phyloP scores from a whole-genome alignment of 2,329 filamentous ascomycete species.

The Phoma sp. region DNA sequence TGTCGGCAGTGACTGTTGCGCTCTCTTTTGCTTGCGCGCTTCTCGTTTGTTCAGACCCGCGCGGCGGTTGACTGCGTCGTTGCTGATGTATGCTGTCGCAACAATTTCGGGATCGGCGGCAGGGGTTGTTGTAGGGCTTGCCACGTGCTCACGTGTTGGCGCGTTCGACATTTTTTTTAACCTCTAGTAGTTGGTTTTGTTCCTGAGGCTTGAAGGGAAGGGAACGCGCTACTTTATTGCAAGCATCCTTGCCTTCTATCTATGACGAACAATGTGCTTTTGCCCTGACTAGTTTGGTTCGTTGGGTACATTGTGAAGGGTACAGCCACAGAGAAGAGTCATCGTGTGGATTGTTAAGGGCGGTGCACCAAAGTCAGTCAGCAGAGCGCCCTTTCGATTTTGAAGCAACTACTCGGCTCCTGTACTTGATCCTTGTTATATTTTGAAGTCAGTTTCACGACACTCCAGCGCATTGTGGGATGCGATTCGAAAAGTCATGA shows the following conservation, averaged over 20 bases:
- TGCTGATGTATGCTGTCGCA: slow-evolving; percentile 19
- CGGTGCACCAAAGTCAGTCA: slow-evolving; percentile 18
- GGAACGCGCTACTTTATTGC: slow-evolving; percentile 6
- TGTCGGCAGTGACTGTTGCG: slow-evolving; percentile 22
- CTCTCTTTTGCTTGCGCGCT: slow-evolving; percentile 33
- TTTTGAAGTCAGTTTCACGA: neutral
- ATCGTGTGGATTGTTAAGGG: slow-evolving; percentile 42
- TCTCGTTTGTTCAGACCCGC: slow-evolving; percentile 16
- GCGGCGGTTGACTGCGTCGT: slow-evolving; percentile 12
- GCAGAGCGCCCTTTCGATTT: slow-evolving; percentile 27
- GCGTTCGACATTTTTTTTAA: slow-evolving; percentile 30
- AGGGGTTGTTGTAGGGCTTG: slow-evolving; percentile 25
- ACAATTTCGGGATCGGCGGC: slow-evolving; percentile 22
- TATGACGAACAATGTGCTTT: slow-evolving; percentile 4
- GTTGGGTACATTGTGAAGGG: slow-evolving; percentile 17
- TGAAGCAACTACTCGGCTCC: neutral
- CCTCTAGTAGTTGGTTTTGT: neutral
- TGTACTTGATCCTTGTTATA: neutral
- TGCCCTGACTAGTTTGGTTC: slow-evolving; percentile 1
- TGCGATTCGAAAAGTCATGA: slow-evolving; percentile 13
- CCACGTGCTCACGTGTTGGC: slow-evolving; percentile 46
- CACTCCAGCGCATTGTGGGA: neutral
- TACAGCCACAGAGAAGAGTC: slow-evolving; percentile 46
- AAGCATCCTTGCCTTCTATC: neutral
- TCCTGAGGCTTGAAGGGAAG: neutral